phyloP scores from a whole-genome alignment of 2,329 filamentous ascomycete genomes.

The Pestalotiopsis fici region DNA sequence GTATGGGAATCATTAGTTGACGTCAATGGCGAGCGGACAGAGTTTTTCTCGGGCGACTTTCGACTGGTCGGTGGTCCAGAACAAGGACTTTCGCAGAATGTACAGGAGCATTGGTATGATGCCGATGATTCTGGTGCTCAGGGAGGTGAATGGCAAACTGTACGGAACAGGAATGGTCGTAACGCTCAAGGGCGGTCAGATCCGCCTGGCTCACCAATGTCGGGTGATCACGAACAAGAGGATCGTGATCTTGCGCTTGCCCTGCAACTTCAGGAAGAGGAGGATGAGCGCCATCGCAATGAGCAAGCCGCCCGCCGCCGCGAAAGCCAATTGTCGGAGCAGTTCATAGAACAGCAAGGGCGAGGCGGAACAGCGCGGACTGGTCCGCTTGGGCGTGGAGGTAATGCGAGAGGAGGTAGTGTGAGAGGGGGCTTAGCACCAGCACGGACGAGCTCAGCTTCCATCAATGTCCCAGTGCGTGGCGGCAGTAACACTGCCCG shows the following conservation, averaged over 20 bases:
- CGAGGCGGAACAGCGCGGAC: slow-evolving; percentile 24
- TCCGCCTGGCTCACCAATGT: slow-evolving; percentile 27
- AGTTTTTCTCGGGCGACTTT: slow-evolving; percentile 91
- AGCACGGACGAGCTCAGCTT: slow-evolving; percentile 23
- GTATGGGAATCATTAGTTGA: slow-evolving; percentile 95
- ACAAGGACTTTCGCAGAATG: slow-evolving; percentile 18
- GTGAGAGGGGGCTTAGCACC: slow-evolving; percentile 19
- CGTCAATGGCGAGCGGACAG: slow-evolving; percentile 78
- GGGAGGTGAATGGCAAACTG: slow-evolving; percentile 56
- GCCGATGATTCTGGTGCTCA: slow-evolving; percentile 21
- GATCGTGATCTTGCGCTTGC: slow-evolving; percentile 87
- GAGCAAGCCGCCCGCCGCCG: slow-evolving; percentile 62
- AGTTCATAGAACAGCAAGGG: slow-evolving; percentile 68
- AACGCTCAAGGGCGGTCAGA: slow-evolving; percentile 18
- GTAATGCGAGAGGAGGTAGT: slow-evolving; percentile 13
- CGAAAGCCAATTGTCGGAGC: slow-evolving; percentile 70
- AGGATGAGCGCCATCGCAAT: slow-evolving; percentile 74
- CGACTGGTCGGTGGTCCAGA: slow-evolving; percentile 69
- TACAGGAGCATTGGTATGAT: slow-evolving; percentile 15
- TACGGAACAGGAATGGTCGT: slow-evolving; percentile 38
- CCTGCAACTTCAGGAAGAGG: slow-evolving; percentile 91
- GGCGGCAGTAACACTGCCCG: slow-evolving; percentile 11
- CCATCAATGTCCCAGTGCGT: slow-evolving; percentile 19
- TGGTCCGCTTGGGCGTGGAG: slow-evolving; percentile 19
- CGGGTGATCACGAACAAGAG: slow-evolving; percentile 64